phyloP scores from a whole-genome alignment of 805 yeast species.

The Candida tammaniensis region DNA sequence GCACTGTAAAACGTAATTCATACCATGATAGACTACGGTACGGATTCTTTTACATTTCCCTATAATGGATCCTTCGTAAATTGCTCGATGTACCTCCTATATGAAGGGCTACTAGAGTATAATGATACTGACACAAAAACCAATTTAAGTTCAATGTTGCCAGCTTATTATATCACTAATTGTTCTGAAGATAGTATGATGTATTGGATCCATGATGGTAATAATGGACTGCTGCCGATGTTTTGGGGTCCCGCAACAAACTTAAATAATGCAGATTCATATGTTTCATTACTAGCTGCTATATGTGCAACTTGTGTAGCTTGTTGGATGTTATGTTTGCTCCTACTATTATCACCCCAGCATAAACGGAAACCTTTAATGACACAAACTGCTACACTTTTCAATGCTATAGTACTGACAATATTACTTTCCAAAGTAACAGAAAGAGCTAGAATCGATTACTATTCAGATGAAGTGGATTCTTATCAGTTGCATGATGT shows the following conservation, averaged over 20 bases:
- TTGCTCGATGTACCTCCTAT: constrained; percentile 39
- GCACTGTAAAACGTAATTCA: no score
- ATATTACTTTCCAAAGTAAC: constrained; percentile 48
- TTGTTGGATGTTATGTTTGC: constrained; percentile 67
- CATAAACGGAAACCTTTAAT: constrained; percentile 55
- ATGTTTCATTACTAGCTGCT: constrained; percentile 49
- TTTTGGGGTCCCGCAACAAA: background rate
- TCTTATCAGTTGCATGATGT: constrained; percentile 35
- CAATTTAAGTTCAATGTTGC: constrained; percentile 19
- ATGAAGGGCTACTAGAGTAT: constrained; percentile 28
- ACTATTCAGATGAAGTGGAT: constrained; percentile 52
- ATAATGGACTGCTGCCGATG: no score
- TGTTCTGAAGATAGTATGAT: constrained; percentile 24
- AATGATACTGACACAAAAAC: constrained; percentile 15
- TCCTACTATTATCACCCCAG: constrained; percentile 50
- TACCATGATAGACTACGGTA: no score
- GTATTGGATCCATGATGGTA: constrained; percentile 4
- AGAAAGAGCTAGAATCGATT: constrained; percentile 47
- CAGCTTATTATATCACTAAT: constrained; percentile 49
- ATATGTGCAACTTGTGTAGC: constrained; percentile 55
- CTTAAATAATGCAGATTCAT: constrained; percentile 36
- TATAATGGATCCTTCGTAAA: constrained; percentile 20
- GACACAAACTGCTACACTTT: constrained; percentile 55
- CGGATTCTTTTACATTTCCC: constrained; percentile 8
- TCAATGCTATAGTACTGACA: constrained; percentile 54